Conservation (phyloP, 306 rosid species). For the Argentina anserina region DNA sequence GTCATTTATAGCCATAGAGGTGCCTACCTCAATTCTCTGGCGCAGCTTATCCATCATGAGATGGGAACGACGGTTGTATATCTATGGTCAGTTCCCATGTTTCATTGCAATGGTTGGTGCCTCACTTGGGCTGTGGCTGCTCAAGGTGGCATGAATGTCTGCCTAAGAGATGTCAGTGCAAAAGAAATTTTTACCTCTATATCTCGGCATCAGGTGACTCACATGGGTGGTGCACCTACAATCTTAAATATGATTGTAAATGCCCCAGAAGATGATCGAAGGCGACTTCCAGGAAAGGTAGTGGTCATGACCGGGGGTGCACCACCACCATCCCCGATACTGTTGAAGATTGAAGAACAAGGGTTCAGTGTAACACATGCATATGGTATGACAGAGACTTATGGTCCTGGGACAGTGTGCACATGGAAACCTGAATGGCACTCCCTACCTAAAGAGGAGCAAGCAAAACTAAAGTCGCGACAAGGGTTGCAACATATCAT, state of each 20-base stretch:
- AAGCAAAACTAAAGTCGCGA: constrained; percentile 60
- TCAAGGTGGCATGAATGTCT: constrained; percentile 84
- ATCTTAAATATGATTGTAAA: constrained; percentile 66
- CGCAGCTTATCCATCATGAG: constrained; percentile 54
- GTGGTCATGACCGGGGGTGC: constrained; percentile 72
- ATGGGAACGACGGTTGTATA: constrained; percentile 68
- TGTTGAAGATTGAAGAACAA: constrained; percentile 56
- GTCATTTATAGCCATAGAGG: constrained; percentile 86
- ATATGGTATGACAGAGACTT: constrained; percentile 88
- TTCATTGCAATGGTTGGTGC: constrained; percentile 97
- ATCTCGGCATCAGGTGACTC: constrained; percentile 61
- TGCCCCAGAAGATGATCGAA: constrained; percentile 42
- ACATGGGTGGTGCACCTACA: constrained; percentile 77
- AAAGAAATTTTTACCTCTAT: constrained; percentile 49
- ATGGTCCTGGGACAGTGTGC: constrained; percentile 73
- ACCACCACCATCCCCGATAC: constrained; percentile 66
- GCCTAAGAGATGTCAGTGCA: constrained; percentile 66
- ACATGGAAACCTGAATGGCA: constrained; percentile 83
- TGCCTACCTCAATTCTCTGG: constrained; percentile 84
- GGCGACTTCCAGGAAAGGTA: constrained; percentile 57
- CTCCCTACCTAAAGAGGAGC: constrained; percentile 44
- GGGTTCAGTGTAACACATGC: constrained; percentile 62
- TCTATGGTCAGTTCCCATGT: constrained; percentile 89
- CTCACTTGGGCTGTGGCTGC: constrained; percentile 86
- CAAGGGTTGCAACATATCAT: constrained; percentile 84